These are phyloP conservation scores for Crataegus laevigata DNA, from an alignment of 306 rosid species.

Conservation along the genomic window DNA sequence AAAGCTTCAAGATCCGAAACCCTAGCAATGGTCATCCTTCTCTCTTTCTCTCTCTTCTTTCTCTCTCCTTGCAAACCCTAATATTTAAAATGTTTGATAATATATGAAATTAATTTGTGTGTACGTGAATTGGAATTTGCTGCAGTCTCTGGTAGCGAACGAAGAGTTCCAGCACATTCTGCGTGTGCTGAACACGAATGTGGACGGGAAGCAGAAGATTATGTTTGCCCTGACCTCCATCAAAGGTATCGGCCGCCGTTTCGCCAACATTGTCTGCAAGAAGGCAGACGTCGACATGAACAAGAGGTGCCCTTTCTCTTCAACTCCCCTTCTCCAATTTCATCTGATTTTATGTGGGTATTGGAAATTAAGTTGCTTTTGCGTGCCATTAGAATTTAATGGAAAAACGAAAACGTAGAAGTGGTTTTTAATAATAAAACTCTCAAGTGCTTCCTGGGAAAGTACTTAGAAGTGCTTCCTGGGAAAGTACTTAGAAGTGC, in stretches of 20 bases:
- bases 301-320: conserved; percentile 12
- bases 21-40: conserved; percentile 16
- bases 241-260: conserved; percentile 32
- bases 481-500: background rate
- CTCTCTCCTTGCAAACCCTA: background rate
- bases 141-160: conserved; percentile 19
- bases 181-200: conserved; percentile 28
- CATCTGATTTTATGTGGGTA: background rate
- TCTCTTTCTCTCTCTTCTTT: background rate
- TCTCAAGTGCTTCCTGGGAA: background rate
- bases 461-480: background rate
- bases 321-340: too few species aligned
- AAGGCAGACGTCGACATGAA: conserved; percentile 33
- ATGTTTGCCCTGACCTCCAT: conserved; percentile 33
- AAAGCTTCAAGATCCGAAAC: conserved; percentile 9
- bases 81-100: background rate
- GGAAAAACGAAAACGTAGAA: background rate
- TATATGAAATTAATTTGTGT: background rate
- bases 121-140: background rate
- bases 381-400: too few species aligned
- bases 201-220: conserved; percentile 28
- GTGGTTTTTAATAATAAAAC: background rate
- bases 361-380: background rate
- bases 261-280: conserved; percentile 29
- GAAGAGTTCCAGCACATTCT: conserved; percentile 35